Conservation (phyloP, 192 early-diverging fungal genomes). For the Coemansia sp. region DNA sequence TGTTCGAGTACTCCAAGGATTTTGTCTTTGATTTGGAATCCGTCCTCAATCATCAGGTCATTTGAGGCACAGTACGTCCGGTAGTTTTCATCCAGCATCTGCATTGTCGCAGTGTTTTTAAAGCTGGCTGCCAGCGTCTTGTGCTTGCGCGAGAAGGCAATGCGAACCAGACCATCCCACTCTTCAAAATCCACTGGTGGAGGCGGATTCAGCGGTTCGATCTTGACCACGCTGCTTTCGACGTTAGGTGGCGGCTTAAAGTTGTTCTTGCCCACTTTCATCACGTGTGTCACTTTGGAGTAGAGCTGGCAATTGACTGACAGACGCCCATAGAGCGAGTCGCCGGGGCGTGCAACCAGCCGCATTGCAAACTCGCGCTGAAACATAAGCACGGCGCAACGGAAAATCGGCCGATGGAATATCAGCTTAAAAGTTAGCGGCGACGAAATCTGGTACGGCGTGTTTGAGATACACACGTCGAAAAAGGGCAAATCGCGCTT, state of each 20-base stretch:
- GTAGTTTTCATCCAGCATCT: constrained; percentile 95
- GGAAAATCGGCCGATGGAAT: constrained; percentile 88
- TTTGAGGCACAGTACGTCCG: constrained; percentile 86
- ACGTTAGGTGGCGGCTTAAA: constrained; percentile 97
- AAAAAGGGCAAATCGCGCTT: constrained; percentile 96
- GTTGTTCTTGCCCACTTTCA: constrained; percentile 98
- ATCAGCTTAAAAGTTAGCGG: constrained; percentile 94
- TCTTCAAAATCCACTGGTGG: constrained; percentile 93
- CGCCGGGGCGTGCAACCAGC: constrained; percentile 91
- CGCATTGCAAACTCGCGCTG: constrained; percentile 98
- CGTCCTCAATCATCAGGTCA: constrained; percentile 75
- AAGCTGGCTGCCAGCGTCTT: constrained; percentile 90
- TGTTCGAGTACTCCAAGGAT: constrained; percentile 74
- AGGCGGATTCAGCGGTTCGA: constrained; percentile 92
- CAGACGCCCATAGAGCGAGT: constrained; percentile 86
- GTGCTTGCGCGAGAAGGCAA: constrained; percentile 91
- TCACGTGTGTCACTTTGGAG: constrained; percentile 91
- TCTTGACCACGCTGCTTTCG: constrained; percentile 90
- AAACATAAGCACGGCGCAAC: constrained; percentile 97
- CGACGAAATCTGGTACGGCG: constrained; percentile 96
- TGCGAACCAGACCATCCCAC: constrained; percentile 95
- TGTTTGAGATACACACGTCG: constrained; percentile 98
- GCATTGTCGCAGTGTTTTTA: constrained; percentile 81
- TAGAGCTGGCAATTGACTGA: constrained; percentile 93
- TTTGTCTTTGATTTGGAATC: constrained; percentile 82